A percentile compares a stretch with the other conserved stretches of the same genome.
These are phyloP conservation scores for Aegle marmelos DNA, from an alignment of 345 rosid species.

Conservation along the genomic window DNA sequence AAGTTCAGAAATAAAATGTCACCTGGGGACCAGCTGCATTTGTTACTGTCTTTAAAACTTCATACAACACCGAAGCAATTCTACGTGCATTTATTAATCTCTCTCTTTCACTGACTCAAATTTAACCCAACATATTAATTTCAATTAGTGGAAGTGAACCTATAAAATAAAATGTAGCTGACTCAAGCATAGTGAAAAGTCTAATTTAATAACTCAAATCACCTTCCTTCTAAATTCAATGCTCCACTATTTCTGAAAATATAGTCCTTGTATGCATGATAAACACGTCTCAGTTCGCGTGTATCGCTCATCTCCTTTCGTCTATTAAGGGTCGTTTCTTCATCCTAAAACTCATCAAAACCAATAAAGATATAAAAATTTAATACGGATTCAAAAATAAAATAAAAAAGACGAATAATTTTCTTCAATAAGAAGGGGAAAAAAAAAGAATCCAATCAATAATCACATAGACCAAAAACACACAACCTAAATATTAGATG, in stretches of 20 bases:
- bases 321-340: constrained; percentile 40
- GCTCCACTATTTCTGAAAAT: constrained; percentile 47
- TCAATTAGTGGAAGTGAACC: constrained; percentile 2
- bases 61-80: constrained; percentile 70
- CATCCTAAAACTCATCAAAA: constrained; percentile 51
- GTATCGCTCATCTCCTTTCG: constrained; percentile 56
- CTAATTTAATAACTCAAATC: background rate
- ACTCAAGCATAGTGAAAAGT: background rate
- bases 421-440: no score
- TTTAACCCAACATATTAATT: constrained; percentile 9
- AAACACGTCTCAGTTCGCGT: constrained; percentile 82
- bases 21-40: constrained; percentile 71
- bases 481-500: background rate
- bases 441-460: background rate
- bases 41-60: constrained; percentile 63
- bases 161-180: constrained; percentile 3
- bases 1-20: background rate
- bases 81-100: constrained; percentile 53
- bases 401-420: background rate
- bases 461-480: background rate
- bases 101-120: constrained; percentile 42
- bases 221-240: constrained; percentile 54
- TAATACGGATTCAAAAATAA: background rate
- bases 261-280: constrained; percentile 53
- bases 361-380: constrained; percentile 3